Percentiles rank a stretch among this genome's conserved stretches.
Evolutionary conservation across 805 yeast species (phyloP).

Genomic region (Wickerhamomyces bovis): DNA sequence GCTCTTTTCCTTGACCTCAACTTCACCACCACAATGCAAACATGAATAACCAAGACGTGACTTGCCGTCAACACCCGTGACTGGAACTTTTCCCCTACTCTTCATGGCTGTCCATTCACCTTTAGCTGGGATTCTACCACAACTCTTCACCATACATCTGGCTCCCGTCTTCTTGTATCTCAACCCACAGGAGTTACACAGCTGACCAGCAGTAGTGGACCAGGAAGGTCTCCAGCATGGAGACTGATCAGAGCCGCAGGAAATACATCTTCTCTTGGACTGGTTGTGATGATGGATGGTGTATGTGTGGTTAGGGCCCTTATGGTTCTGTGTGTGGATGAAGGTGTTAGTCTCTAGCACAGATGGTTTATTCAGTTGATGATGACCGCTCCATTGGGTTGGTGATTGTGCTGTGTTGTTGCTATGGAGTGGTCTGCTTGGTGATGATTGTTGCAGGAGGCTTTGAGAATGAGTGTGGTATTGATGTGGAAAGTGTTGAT

Average conservation of each 20-base stretch:
- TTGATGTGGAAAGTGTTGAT: not conserved
- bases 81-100: conserved; percentile 46
- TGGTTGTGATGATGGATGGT: conserved; percentile 24
- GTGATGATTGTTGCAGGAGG: not conserved
- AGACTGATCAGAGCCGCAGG: conserved; percentile 85
- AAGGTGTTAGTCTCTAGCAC: conserved; percentile 14
- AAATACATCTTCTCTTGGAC: conserved; percentile 61
- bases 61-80: conserved; percentile 24
- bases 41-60: conserved; percentile 40
- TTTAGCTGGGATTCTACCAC: conserved; percentile 91
- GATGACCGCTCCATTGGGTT: conserved; percentile 13
- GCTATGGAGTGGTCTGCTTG: not conserved
- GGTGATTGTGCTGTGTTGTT: not conserved
- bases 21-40: conserved; percentile 52
- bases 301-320: conserved; percentile 24
- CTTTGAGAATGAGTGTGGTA: not conserved
- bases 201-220: conserved; percentile 86
- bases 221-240: conserved; percentile 99
- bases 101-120: conserved; percentile 92
- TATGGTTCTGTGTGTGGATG: conserved; percentile 24
- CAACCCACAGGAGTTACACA: conserved; percentile 94
- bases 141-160: conserved; percentile 67
- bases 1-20: conserved; percentile 34
- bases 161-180: conserved; percentile 93
- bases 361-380: conserved; percentile 11